Base-by-base conservation (phyloP, 2,329 filamentous ascomycete genomes). In the Trichoderma sp. region DNA sequence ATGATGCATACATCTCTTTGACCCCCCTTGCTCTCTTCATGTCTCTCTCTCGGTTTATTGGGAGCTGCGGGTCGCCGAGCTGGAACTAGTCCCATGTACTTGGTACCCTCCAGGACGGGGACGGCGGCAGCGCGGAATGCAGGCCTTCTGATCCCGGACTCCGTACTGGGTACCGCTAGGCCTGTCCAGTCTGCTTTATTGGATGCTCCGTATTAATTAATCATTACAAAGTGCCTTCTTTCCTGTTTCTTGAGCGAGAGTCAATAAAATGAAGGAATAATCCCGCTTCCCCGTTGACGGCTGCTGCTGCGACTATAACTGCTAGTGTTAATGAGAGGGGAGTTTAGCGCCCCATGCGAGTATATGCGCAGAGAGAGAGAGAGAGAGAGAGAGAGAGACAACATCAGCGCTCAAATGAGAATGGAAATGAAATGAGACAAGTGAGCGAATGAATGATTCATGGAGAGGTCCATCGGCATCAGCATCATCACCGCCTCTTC, bases 11-110 rank as follows among this genome's bases (percentile, higher is more conserved):
- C 40, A n/a, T 29, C 29, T 43, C 19, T 19, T 19, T 8, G 1
- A 2, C 40, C 40, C 63, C 63, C 63, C 63, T 58, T 66, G 63
- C 55, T 66, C 62, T 43, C 33, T 35, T 35, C 13, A 35, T 35
- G 14, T 55, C 33, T 29, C 33, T 29, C 33, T 49, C 61, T 49
- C 61, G 61, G 53, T 33, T 65, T 65, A 21, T 33, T 24, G 47
- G 53, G 52, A 24, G 14, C 14, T 47, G 62, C 62, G 62, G 62
- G 53, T 56, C 62, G 35, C 53, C 35, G 35, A 65, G 40, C 61
- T 43, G 55, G 29, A 37, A 37, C 47, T 58, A 16, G 60, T 63
- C 60, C 59, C 61, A 64, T 64, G 61, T 64, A 64, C 49, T 64
- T 43, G 61, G 61, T 64, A 64, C 61, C 37, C 19, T 27, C 37